phyloP scores from a whole-genome alignment of 768 basidiomycete species.

The Boletus sp. region DNA sequence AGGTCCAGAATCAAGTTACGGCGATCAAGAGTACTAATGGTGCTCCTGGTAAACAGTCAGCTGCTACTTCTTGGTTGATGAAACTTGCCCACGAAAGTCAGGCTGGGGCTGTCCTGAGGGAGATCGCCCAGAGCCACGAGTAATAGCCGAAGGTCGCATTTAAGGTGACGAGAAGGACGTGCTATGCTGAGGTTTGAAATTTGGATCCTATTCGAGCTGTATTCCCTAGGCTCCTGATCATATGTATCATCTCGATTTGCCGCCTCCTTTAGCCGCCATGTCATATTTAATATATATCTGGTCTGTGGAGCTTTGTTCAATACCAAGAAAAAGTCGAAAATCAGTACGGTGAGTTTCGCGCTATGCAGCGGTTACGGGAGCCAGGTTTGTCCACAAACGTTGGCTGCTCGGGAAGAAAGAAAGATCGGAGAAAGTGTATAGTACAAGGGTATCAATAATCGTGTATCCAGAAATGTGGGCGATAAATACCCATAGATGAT shows the following conservation, averaged over 20 bases:
- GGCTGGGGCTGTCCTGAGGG: constrained; percentile 22
- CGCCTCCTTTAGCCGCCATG: neutral
- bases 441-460: neutral
- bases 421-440: neutral
- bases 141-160: neutral
- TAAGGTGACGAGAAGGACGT: neutral
- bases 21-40: constrained; percentile 10
- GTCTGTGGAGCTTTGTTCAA: neutral
- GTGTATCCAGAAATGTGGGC: neutral
- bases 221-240: neutral
- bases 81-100: constrained; percentile 26
- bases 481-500: neutral
- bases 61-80: constrained; percentile 24
- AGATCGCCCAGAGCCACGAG: constrained; percentile 9
- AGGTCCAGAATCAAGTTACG: constrained; percentile 15
- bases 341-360: neutral
- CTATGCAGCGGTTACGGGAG: neutral
- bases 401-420: neutral
- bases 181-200: neutral
- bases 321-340: neutral
- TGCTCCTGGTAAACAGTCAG: constrained; percentile 9
- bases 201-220: neutral
- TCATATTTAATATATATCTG: neutral
- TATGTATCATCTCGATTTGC: neutral
- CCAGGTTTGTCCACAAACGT: neutral